Evolutionary conservation across 106 monocot genomes (phyloP), one percentile per base, ranked within the genome.

Genomic region (Dioscorea alata): DNA sequence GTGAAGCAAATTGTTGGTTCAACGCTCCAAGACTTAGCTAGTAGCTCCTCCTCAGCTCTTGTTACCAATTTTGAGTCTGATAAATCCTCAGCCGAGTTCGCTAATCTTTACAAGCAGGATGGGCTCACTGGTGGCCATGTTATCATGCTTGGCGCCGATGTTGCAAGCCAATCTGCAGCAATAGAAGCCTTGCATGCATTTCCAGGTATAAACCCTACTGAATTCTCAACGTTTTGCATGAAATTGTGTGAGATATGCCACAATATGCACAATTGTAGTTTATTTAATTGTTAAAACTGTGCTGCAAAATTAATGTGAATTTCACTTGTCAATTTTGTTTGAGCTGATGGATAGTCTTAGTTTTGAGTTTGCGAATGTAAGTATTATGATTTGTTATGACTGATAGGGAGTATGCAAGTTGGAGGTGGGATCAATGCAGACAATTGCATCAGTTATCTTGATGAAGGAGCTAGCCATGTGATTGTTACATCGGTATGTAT

Each of bases 1-100:
- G 94, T 94, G 61, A 91, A 94, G 65, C 90, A 94, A 81, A 94
- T 94, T 52, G 90, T 94, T 21, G 94, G 94, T 6, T 88, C 94
- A 10, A 94, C 85, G 23, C 90, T 94, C 31, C 63, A 74, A 60
- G 94, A 90, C 64, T 66, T 74, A 12, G 69, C 49, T 23, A 84
- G 79, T 31, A 72, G 72, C 12, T 73, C 33, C 50, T 59, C 65
- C 2, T 59, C 65, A 0, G 62, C 70, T 71, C 85, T 91, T 33
- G 67, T 91, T 60, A 94, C 88, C 53, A 94, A 91, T 61, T 91
- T 94, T 68, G 94, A 88, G 68, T 94, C 94, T 4, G 90, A 91
- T 56, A 90, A 88, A 59, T 76, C 88, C 17, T 70, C 88, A 6
- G 78, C 75, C 4, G 85, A 77, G 65, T 94, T 78, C 72, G 90